A percentile compares a stretch with the other conserved stretches of the same genome.
phyloP scores from a whole-genome alignment of 2,329 filamentous ascomycete species.

The Cladosporium oxysporum region DNA sequence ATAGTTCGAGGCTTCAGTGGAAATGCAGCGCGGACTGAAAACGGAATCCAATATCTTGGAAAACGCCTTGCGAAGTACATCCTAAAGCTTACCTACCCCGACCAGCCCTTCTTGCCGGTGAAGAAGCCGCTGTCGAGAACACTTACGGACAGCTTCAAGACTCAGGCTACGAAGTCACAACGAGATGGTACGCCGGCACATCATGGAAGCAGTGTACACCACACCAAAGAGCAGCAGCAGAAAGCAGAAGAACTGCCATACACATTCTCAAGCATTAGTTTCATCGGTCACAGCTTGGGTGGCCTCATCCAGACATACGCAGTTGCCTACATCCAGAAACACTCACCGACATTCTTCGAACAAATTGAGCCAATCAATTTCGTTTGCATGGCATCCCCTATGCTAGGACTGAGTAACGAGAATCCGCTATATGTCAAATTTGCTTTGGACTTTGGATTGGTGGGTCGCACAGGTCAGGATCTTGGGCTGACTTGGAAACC shows the following conservation, averaged over 20 bases:
- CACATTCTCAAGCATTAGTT: slow-evolving; percentile 90
- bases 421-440: slow-evolving; percentile 98
- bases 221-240: slow-evolving; percentile 44
- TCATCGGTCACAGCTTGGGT: slow-evolving; percentile 88
- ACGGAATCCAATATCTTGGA: slow-evolving; percentile 94
- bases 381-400: slow-evolving; percentile 81
- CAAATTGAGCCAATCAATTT: slow-evolving; percentile 87
- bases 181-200: slow-evolving; percentile 54
- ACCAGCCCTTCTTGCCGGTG: slow-evolving; percentile 80
- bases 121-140: slow-evolving; percentile 56
- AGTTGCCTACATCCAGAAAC: slow-evolving; percentile 93
- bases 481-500: slow-evolving; percentile 92
- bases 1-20: slow-evolving; percentile 87
- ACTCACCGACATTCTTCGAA: slow-evolving; percentile 88
- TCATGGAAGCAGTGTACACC: slow-evolving; percentile 62
- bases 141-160: slow-evolving; percentile 51
- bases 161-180: slow-evolving; percentile 46
- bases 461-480: slow-evolving; percentile 94
- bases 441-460: slow-evolving; percentile 90
- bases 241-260: slow-evolving; percentile 62
- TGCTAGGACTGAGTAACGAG: slow-evolving; percentile 91
- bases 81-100: slow-evolving; percentile 85
- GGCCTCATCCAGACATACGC: slow-evolving; percentile 91
- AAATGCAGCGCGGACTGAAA: slow-evolving; percentile 88
- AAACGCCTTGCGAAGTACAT: slow-evolving; percentile 92